Percentiles rank a stretch among this genome's conserved stretches.
Conservation (phyloP, 1,284 basidiomycete genomes). For the Meripilus lineatus region DNA sequence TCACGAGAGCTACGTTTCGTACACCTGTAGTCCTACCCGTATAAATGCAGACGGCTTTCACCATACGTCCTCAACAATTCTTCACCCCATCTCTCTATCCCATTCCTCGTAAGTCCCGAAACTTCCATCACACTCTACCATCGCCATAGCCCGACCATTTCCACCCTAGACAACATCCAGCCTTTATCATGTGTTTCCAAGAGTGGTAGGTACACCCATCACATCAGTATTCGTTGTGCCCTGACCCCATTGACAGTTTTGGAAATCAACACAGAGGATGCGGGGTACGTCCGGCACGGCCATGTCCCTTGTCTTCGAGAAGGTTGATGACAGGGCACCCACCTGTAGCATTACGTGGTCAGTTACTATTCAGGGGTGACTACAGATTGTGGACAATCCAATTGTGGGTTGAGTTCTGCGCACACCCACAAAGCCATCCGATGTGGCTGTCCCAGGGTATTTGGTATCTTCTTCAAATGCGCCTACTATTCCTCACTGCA, state of each 20-base stretch:
- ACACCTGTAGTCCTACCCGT: too few species aligned
- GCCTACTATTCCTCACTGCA: neutral
- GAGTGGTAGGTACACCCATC: slow-evolving; percentile 33
- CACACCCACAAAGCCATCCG: slow-evolving; percentile 40
- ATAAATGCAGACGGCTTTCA: neutral
- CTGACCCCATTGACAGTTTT: slow-evolving; percentile 31
- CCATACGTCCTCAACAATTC: neutral
- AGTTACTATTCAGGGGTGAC: slow-evolving; percentile 42
- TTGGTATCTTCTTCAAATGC: slow-evolving; percentile 2
- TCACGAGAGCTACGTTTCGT: neutral
- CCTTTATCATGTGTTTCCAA: slow-evolving; percentile 44
- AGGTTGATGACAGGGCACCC: slow-evolving; percentile 2
- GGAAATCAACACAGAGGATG: slow-evolving; percentile 65
- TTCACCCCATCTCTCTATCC: slow-evolving; percentile 2
- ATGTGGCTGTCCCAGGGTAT: slow-evolving; percentile 29
- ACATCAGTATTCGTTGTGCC: slow-evolving; percentile 1
- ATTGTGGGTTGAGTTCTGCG: slow-evolving; percentile 37
- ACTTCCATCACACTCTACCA: neutral
- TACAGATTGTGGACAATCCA: slow-evolving; percentile 36
- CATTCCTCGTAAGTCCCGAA: neutral
- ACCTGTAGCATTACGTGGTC: slow-evolving; percentile 51
- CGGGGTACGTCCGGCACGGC: slow-evolving; percentile 48
- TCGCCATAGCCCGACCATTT: neutral
- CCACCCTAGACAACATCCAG: neutral
- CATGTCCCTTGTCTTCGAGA: too few species aligned